Evolutionary conservation across 2,329 filamentous ascomycete species (phyloP), one percentile per base, ranked within the genome.

Genomic region (Fusarium albosuccineum): DNA sequence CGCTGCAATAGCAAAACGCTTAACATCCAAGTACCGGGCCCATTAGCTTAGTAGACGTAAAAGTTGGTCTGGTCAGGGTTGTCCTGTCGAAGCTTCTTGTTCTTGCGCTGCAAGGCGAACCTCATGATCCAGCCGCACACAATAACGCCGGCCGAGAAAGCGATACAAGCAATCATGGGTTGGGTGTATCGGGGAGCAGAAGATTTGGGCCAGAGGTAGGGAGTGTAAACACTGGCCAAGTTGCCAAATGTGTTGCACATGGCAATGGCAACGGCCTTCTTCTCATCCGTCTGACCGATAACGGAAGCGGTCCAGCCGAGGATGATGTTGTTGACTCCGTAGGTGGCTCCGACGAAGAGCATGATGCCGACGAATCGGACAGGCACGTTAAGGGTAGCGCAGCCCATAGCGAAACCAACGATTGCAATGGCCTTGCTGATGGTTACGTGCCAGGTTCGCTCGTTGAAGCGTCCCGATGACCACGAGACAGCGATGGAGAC

Each of bases 211-310:
- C 69, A 72, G 1, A 69, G 52, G 26, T 72, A 71, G 3, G 65
- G 69, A 7, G 69, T 71, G 33, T 70, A 72, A 2, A 72, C 64
- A 17, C 57, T 62, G 1, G 69, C 66, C 8, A 70, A 51, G n/a
- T 71, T 69, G 0, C 62, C 67, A 9, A 71, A 42, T 0, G 67
- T 70, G 22, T 70, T 71, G 13, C 44, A 51, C 10, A 71, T 41
- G 9, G 80, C 80, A 9, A 84, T 74, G 2, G 80, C 75, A 1
- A 78, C 78, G 0, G 82, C 82, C 62, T 82, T 83, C 72, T 84
- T 83, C 69, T 84, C 82, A 5, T 81, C 77, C 0, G 81, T 82
- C 63, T 83, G 82, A 0, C 80, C 81, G 16, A 81, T 76, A 0
- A 77, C 78, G 1, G 72, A 74, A 0, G 76, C 74, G 0, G 78